Conservation (phyloP, 2,329 filamentous ascomycete genomes). For the Fusarium aywerte region DNA sequence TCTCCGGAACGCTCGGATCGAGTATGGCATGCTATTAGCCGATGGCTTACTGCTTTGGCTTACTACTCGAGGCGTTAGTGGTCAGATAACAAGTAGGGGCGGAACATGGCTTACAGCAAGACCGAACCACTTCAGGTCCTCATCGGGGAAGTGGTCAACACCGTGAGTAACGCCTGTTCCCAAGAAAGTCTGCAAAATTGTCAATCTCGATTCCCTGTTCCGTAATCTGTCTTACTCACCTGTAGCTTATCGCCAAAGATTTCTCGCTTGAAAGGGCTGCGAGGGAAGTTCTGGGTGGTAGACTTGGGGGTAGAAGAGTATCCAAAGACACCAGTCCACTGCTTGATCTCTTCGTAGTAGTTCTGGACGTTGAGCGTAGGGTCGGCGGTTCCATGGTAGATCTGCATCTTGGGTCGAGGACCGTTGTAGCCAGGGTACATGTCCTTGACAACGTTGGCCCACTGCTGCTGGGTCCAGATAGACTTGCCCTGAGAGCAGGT, state of each 20-base stretch:
- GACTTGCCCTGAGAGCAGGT: conserved; percentile 11
- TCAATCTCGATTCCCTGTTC: neutral
- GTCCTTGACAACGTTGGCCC: conserved; percentile 22
- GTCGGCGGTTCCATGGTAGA: conserved; percentile 14
- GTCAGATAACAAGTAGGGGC: accelerated
- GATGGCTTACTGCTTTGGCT: too few species aligned
- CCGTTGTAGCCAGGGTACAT: conserved; percentile 26
- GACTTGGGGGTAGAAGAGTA: conserved; percentile 14
- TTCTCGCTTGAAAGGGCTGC: conserved; percentile 16
- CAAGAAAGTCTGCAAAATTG: neutral
- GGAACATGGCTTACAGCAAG: conserved; percentile 4
- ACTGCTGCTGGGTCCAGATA: conserved; percentile 3
- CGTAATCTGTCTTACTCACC: neutral
- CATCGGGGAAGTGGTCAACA: conserved; percentile 13
- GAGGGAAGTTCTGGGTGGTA: conserved; percentile 10
- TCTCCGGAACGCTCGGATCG: neutral
- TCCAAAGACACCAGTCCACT: conserved; percentile 20
- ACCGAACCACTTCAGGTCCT: conserved; percentile 20
- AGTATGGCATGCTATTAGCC: too few species aligned
- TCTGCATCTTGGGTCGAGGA: conserved; percentile 12
- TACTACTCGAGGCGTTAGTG: neutral
- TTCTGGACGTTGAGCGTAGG: conserved; percentile 18
- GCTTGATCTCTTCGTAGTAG: conserved; percentile 21
- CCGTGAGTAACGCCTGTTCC: neutral
- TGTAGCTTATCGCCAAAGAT: conserved; percentile 18